These are phyloP conservation scores for Saccharomycopsis schoenii DNA, from an alignment of 805 yeast genomes.

Conservation along the genomic window DNA sequence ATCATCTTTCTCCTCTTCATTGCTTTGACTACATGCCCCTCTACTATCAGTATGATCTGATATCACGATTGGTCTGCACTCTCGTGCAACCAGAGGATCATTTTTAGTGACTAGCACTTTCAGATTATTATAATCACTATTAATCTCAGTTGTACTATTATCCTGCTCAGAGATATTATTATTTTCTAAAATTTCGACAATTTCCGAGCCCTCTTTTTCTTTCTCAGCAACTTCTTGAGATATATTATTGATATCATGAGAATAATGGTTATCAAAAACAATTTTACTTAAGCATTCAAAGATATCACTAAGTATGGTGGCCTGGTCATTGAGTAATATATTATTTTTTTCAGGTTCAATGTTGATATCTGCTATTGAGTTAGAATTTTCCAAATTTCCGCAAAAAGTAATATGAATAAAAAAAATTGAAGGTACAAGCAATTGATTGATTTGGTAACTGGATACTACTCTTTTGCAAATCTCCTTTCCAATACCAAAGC, in stretches of 20 bases:
- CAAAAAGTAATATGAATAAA: constrained; percentile 23
- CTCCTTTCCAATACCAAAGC: constrained; percentile 26
- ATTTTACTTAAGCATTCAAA: neutral
- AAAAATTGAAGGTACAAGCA: constrained; percentile 29
- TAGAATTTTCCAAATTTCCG: constrained; percentile 8
- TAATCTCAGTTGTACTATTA: neutral
- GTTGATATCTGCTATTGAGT: constrained; percentile 27
- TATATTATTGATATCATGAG: neutral
- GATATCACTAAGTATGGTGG: constrained; percentile 19
- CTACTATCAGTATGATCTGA: neutral
- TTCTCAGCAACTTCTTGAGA: neutral
- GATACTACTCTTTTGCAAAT: constrained; percentile 22
- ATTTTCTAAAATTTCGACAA: neutral
- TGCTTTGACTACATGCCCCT: neutral
- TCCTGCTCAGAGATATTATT: neutral
- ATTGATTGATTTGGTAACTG: constrained; percentile 21
- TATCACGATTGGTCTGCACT: neutral
- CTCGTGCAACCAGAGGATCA: too few relatives aligned
- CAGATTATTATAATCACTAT: neutral
- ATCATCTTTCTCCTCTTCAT: neutral
- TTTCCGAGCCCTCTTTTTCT: neutral
- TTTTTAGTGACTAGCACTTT: neutral
- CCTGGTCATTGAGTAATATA: constrained; percentile 25
- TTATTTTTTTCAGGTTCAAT: constrained; percentile 38
- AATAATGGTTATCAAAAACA: neutral